These are phyloP conservation scores for Quercus agrifolia DNA, from an alignment of 306 rosid species.

Conservation along the genomic window DNA sequence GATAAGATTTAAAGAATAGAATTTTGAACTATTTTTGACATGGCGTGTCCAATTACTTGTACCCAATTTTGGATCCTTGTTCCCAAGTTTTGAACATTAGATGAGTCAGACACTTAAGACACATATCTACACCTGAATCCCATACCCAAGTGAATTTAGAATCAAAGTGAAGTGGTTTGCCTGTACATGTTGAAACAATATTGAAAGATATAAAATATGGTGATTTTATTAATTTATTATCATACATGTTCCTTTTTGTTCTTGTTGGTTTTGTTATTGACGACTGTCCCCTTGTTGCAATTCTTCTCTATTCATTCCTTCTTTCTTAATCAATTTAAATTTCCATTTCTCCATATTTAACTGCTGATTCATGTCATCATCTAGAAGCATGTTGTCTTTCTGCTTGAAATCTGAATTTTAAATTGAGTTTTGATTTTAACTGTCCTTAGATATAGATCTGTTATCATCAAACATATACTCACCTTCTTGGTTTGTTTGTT, in stretches of 20 bases:
- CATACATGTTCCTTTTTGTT: neutral
- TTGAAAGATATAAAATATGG: neutral
- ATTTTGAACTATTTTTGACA: neutral
- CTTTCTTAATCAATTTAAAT: neutral
- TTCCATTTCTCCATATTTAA: neutral
- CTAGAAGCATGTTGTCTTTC: neutral
- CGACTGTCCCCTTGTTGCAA: neutral
- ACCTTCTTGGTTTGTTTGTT: neutral
- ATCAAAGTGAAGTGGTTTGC: neutral
- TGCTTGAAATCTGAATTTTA: neutral
- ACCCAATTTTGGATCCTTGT: neutral
- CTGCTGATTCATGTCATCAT: neutral
- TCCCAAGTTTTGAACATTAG: neutral
- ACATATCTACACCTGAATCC: neutral
- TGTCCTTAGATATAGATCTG: constrained; percentile 20
- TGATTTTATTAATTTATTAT: neutral
- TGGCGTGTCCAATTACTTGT: neutral
- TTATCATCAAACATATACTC: constrained; percentile 20
- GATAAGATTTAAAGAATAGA: neutral
- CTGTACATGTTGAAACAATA: neutral
- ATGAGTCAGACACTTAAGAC: neutral
- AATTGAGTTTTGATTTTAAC: constrained; percentile 1
- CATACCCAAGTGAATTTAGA: neutral
- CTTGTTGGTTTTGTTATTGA: neutral
- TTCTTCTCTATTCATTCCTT: neutral